A percentile compares a stretch with the other conserved stretches of the same genome.
These are phyloP conservation scores for Evernia prunastri DNA, from an alignment of 495 filamentous ascomycete genomes.

Conservation along the genomic window DNA sequence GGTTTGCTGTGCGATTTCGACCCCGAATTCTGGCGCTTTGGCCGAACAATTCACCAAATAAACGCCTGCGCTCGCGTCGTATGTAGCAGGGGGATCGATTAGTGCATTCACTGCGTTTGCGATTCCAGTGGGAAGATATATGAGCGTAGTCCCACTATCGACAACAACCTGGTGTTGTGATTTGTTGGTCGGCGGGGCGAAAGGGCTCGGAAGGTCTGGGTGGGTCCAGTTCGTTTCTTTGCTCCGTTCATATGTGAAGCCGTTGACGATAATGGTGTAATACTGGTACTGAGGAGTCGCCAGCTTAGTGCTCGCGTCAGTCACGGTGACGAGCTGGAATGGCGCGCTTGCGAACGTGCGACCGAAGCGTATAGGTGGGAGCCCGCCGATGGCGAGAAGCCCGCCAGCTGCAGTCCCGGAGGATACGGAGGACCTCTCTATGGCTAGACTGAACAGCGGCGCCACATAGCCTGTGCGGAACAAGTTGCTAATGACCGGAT, in stretches of 20 bases:
- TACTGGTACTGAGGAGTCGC: constrained; percentile 31
- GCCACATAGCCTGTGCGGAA: constrained; percentile 41
- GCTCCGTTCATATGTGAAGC: not conserved
- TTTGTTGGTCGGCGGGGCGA: not conserved
- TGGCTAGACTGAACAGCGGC: constrained; percentile 46
- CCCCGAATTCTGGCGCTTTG: constrained; percentile 43
- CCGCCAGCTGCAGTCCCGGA: constrained; percentile 14
- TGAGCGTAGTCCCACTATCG: no score
- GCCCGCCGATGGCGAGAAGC: constrained; percentile 46
- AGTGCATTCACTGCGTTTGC: constrained; percentile 44
- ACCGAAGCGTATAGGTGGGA: constrained; percentile 34
- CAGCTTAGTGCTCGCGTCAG: no score
- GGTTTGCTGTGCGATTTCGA: constrained; percentile 40
- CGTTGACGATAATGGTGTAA: constrained; percentile 29
- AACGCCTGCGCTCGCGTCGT: constrained; percentile 35
- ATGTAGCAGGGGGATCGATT: constrained; percentile 48
- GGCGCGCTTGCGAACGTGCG: constrained; percentile 32
- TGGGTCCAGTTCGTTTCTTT: not conserved
- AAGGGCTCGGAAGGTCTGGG: not conserved
- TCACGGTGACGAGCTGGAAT: constrained; percentile 21
- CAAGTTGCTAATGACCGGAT: constrained; percentile 53
- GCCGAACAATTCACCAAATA: constrained; percentile 52
- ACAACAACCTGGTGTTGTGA: no score
- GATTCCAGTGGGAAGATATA: constrained; percentile 33
- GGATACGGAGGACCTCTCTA: constrained; percentile 20